These are phyloP conservation scores for Acmispon strigosus DNA, from an alignment of 306 rosid genomes.

Conservation along the genomic window DNA sequence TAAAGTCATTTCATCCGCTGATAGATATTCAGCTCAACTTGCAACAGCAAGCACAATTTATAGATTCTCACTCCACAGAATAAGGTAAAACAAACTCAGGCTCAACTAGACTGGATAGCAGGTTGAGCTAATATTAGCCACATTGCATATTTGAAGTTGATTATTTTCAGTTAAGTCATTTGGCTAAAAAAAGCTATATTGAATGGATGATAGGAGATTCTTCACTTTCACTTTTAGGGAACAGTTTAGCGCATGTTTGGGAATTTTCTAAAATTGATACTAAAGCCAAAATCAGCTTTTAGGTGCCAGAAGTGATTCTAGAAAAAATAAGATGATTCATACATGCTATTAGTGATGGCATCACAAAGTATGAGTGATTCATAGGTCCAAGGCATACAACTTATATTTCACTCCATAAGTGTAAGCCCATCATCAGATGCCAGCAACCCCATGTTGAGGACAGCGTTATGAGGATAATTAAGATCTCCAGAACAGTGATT, in stretches of 20 bases:
- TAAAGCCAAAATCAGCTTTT: too few relatives aligned
- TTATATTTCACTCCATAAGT: not conserved
- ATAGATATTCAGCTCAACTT: not conserved
- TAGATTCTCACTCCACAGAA: not conserved
- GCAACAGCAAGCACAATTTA: not conserved
- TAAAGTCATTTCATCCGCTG: not conserved
- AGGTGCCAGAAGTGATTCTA: too few relatives aligned
- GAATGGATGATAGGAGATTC: not conserved
- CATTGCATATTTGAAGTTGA: not conserved
- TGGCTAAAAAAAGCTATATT: not conserved
- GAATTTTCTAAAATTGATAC: too few relatives aligned
- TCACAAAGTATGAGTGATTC: not conserved
- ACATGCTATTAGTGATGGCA: not conserved
- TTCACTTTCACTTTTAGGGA: not conserved
- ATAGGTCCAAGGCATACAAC: not conserved
- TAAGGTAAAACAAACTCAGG: not conserved
- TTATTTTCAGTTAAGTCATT: not conserved
- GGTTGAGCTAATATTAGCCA: not conserved
- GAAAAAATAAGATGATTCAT: too few relatives aligned
- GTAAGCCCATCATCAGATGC: not conserved
- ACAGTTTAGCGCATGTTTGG: not conserved
- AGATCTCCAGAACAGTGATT: not conserved
- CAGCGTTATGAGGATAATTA: not conserved
- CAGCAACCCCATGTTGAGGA: not conserved
- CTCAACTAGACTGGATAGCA: slow-evolving; percentile 9